Evolutionary conservation across 805 yeast species (phyloP), one percentile per base, ranked within the genome.

Genomic region (Suhomyces sp.): DNA sequence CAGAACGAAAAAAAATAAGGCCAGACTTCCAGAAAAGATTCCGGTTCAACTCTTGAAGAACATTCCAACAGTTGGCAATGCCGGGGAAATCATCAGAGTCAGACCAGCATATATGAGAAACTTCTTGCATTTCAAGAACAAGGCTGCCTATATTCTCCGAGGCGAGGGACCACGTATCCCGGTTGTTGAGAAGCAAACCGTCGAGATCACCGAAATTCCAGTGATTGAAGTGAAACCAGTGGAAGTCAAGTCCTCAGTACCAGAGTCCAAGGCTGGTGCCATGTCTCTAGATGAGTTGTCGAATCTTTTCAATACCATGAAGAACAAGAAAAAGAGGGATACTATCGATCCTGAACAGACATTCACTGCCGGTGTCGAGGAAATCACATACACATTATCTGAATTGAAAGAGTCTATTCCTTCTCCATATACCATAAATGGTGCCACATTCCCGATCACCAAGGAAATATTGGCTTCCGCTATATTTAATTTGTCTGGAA

Each of bases 71-170:
- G 60, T 81, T 37, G 95, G 95, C 14, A 63, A 63, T 15, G 66
- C 63, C 41, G 96, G 96, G 22, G 83, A 88, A 63, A 71, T 88
- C 28, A 70, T 83, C 19, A 66, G 74, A 22, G 96, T 88, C 13
- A 72, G 77, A 43, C 88, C 95, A 19, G 84, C 88, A 15, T 68
- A 76, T 43, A 88, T 88, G 96, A 77, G 91, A 53, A 86, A 85
- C 61, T 76, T 65, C 48, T 71, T 88, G 38, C 87, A 87, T 50
- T 76, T 77, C 27, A 50, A 67, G 41, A 81, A 85, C 50, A 84
- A 87, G 28, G 96, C 96, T 3, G 73, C 77, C 13, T 88, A 87
- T 51, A 70, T 87, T 15, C 54, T 59, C 27, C 47, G 47, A 24
- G 54, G 46, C 19, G 40, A 54, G 26, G 65, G 60, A 4, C 72